These are phyloP conservation scores for Wickerhamiella slavikovae DNA, from an alignment of 805 yeast species.

Conservation along the genomic window DNA sequence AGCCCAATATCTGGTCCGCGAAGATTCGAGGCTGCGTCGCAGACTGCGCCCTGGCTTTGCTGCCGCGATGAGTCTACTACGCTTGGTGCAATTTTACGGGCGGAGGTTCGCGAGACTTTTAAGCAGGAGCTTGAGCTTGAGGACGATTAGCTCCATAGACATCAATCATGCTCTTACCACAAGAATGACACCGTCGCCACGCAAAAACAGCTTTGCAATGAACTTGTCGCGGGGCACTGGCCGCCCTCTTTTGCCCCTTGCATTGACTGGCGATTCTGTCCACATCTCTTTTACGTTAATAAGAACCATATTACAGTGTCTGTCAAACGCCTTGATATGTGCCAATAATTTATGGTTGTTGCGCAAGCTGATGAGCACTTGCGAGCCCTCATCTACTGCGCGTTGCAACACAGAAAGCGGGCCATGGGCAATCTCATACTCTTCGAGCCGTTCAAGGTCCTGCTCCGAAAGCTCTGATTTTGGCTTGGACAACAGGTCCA, in stretches of 20 bases:
- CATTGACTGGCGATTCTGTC: slow-evolving; percentile 39
- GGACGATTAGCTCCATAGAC: slow-evolving; percentile 3
- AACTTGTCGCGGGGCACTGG: slow-evolving; percentile 54
- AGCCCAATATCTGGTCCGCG: slow-evolving; percentile 92
- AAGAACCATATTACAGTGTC: slow-evolving; percentile 84
- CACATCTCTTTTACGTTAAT: slow-evolving; percentile 81
- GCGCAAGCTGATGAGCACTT: slow-evolving; percentile 72
- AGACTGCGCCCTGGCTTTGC: slow-evolving; percentile 62
- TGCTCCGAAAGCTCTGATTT: slow-evolving; percentile 59
- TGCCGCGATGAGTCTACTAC: slow-evolving; percentile 37
- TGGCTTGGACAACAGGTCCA: slow-evolving; percentile 48
- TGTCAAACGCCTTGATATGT: slow-evolving; percentile 81
- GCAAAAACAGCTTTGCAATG: slow-evolving; percentile 67
- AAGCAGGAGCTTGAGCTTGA: slow-evolving; percentile 8
- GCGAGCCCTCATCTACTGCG: slow-evolving; percentile 53
- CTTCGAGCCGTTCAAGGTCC: slow-evolving; percentile 68
- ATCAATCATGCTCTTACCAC: slow-evolving; percentile 22
- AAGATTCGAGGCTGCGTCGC: slow-evolving; percentile 48
- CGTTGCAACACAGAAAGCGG: slow-evolving; percentile 78
- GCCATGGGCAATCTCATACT: slow-evolving; percentile 74
- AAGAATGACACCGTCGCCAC: slow-evolving; percentile 91
- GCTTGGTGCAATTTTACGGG: slow-evolving; percentile 27
- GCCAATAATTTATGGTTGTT: slow-evolving; percentile 86
- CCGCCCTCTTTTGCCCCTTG: slow-evolving; percentile 53
- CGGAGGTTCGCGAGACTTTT: slow-evolving; percentile 23